Base-by-base conservation (phyloP, 768 basidiomycete genomes). In the Asterophora lycoperdoides region DNA sequence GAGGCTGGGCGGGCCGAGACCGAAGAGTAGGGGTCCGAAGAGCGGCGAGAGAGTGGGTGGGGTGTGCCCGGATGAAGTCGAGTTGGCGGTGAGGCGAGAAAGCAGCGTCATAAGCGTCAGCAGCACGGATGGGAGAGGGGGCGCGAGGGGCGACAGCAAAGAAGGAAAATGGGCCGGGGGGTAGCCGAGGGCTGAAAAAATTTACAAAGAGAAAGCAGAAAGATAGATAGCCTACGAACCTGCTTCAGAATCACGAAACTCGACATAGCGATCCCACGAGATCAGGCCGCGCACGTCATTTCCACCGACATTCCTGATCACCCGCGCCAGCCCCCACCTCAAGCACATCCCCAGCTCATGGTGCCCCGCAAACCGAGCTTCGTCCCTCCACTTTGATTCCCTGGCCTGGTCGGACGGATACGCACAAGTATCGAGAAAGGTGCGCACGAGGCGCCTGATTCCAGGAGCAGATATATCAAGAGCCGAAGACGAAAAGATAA, bases 321-420 rank as follows among this genome's bases (percentile, higher is more conserved):
- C 80, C 19, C 93, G 72, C 2, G 84, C 87, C 5, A 98, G 77
- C 28, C 85, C 91, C 96, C 96, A 99, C 18, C 94, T 83, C 28
- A 98, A 73, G 58, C 86, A 81, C 85, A 94, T 93, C 4, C 86
- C 93, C 11, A 98, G 72, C 60, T 96, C 90, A 52, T 94, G 85
- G 9, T 90, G 85, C 4, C 82, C 84, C 0, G 92, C 89, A 60
- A 95, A 89, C 29, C 72, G 70, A 1, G 92, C 84, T 61, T 97
- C 93, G 56, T 92, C 85, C 36, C 79, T 74, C 83, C 85, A 90
- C 44, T 74, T 73, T 19, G 58, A 59, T 40, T 86, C 83, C 29
- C 60, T 61, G 30, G 56, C 57, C 38, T 64, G 65, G 33, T 58
- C 61, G 8, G 64, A 48, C 46, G 67, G 54, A 46, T 63, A 52